Evolutionary conservation across 164 flowering plant species (phyloP).

Genomic region (Vitis amurensis): DNA sequence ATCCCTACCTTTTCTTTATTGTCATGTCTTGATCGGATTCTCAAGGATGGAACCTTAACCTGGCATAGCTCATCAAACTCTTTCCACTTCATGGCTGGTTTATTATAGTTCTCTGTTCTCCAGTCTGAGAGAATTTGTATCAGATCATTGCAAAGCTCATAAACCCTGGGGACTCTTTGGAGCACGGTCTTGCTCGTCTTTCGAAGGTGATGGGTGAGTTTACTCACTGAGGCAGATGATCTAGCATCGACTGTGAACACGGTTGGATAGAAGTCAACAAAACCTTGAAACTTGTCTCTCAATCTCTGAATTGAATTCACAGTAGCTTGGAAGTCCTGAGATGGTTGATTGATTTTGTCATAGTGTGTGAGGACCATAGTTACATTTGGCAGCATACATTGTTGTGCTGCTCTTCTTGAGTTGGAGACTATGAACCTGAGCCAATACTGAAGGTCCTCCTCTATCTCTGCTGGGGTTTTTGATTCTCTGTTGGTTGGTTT

Average conservation of each 20-base stretch:
- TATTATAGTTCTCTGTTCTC: constrained; percentile 72
- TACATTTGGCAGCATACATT: constrained; percentile 81
- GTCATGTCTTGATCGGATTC: constrained; percentile 67
- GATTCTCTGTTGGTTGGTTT: constrained; percentile 75
- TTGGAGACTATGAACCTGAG: constrained; percentile 87
- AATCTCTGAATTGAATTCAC: constrained; percentile 52
- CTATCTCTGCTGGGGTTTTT: constrained; percentile 61
- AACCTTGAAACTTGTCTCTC: constrained; percentile 70
- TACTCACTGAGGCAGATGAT: constrained; percentile 77
- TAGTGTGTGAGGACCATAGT: constrained; percentile 80
- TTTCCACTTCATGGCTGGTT: constrained; percentile 82
- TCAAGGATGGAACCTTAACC: constrained; percentile 58
- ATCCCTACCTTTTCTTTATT: constrained; percentile 64
- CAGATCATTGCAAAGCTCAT: constrained; percentile 78
- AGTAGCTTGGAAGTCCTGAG: constrained; percentile 47
- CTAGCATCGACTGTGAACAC: constrained; percentile 95
- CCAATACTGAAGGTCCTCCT: constrained; percentile 88
- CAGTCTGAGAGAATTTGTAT: constrained; percentile 60
- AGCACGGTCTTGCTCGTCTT: constrained; percentile 73
- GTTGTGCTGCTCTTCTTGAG: constrained; percentile 70
- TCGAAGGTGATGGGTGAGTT: constrained; percentile 66
- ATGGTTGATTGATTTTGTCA: constrained; percentile 65
- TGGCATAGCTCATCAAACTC: constrained; percentile 86
- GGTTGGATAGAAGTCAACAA: constrained; percentile 77
- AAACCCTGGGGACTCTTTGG: constrained; percentile 76